These are phyloP conservation scores for Suhomyces atakaporum DNA, from an alignment of 1,139 yeast species.

Conservation along the genomic window DNA sequence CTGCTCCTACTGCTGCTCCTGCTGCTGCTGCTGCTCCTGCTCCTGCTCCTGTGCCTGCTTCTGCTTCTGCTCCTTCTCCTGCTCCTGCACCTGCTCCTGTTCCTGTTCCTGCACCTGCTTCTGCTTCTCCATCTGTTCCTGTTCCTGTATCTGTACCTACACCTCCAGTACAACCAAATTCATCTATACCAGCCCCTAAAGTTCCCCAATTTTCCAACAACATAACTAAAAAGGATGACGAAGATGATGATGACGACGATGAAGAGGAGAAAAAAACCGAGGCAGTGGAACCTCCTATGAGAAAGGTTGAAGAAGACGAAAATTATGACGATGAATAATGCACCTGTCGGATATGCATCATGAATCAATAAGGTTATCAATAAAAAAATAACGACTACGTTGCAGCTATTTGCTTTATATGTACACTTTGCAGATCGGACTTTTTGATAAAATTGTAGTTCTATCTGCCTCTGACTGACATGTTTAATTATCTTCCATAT, in stretches of 20 bases:
- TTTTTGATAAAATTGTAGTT: slow-evolving; percentile 1
- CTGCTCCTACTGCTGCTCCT: slow-evolving; percentile 9
- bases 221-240: slow-evolving; percentile 24
- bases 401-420: no score
- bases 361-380: no score
- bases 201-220: slow-evolving; percentile 28
- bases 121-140: slow-evolving; percentile 8
- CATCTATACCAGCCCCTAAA: slow-evolving; percentile 4
- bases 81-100: slow-evolving; percentile 12
- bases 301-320: slow-evolving; percentile 81
- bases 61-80: slow-evolving; percentile 15
- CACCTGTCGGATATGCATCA: no score
- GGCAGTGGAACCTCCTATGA: slow-evolving; percentile 64
- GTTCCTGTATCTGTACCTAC: slow-evolving; percentile 8
- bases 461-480: not conserved
- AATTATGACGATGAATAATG: slow-evolving; percentile 62
- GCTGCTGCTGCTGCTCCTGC: slow-evolving; percentile 10
- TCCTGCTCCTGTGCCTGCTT: slow-evolving; percentile 11
- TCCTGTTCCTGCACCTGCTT: slow-evolving; percentile 8
- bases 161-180: not conserved
- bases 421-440: no score
- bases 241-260: slow-evolving; percentile 44
- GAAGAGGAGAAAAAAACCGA: slow-evolving; percentile 27
- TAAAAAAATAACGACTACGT: no score
- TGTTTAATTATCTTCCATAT: slow-evolving; percentile 4